Conservation (phyloP, 2,329 filamentous ascomycete species). For the Sarocladium kiliense region DNA sequence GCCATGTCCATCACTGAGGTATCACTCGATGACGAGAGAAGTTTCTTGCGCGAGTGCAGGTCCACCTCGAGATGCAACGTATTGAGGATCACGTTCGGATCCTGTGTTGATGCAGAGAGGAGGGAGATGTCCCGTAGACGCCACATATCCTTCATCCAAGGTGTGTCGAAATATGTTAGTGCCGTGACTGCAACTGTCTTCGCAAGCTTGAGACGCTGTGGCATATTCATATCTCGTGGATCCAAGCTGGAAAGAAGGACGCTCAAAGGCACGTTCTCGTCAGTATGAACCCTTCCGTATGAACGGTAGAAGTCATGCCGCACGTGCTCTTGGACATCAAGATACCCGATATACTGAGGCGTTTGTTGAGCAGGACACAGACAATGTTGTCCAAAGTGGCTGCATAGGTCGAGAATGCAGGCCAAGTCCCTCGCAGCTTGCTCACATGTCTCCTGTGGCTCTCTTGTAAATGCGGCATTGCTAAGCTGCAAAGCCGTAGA, state of each 20-base stretch:
- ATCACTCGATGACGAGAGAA: not conserved
- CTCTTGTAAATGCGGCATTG: not conserved
- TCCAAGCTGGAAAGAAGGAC: not conserved
- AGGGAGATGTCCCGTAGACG: not conserved
- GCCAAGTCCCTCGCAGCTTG: not conserved
- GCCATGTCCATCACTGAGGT: not conserved
- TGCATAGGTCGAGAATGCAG: not conserved
- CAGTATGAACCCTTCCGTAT: not conserved
- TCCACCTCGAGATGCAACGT: slow-evolving; percentile 1
- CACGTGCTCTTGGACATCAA: not conserved
- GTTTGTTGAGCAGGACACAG: not conserved
- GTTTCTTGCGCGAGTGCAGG: not conserved
- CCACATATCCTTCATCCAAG: slow-evolving; percentile 7
- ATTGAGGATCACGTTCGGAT: not conserved
- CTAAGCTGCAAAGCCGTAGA: not conserved
- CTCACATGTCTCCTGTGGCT: not conserved
- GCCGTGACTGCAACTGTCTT: not conserved
- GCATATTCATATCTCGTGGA: not conserved
- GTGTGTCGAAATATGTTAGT: slow-evolving; percentile 1
- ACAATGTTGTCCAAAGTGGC: not conserved
- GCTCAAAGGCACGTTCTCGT: slow-evolving; percentile 3
- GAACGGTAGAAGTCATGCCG: slow-evolving; percentile 5
- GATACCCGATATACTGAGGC: slow-evolving; percentile 5
- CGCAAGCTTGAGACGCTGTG: not conserved
- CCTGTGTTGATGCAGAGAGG: not conserved